Evolutionary conservation across 805 yeast species (phyloP).

Genomic region (Cyberlindnera mrakii): DNA sequence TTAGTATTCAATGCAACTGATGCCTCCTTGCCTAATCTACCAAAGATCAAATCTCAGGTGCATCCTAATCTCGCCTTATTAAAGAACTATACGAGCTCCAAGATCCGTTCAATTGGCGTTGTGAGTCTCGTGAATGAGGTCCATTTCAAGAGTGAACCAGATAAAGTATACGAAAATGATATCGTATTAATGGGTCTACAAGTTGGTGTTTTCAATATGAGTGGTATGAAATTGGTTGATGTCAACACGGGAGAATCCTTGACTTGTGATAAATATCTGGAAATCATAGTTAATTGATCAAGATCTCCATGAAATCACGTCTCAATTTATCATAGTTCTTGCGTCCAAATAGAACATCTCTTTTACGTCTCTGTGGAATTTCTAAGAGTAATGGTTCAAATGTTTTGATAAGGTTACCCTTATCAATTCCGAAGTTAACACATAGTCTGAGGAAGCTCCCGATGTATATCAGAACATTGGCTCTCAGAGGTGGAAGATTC

Average conservation of each 20-base stretch:
- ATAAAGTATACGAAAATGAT: conserved; percentile 58
- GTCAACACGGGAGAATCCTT: conserved; percentile 56
- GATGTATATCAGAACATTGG: conserved; percentile 35
- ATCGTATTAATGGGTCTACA: conserved; percentile 55
- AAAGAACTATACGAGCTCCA: conserved; percentile 31
- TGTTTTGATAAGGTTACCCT: conserved; percentile 14
- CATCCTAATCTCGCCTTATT: conserved; percentile 22
- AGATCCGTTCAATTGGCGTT: conserved; percentile 47
- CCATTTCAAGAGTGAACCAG: conserved; percentile 46
- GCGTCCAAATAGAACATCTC: conserved; percentile 20
- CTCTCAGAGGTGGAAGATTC: conserved; percentile 33
- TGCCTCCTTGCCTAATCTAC: conserved; percentile 16
- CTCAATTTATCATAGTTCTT: conserved; percentile 26
- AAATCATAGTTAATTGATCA: conserved; percentile 43
- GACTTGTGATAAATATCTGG: conserved; percentile 65
- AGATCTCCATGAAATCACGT: conserved; percentile 24
- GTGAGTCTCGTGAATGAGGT: conserved; percentile 62
- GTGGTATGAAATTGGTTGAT: conserved; percentile 63
- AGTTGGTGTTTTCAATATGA: conserved; percentile 57
- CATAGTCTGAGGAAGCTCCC: conserved; percentile 32
- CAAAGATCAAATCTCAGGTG: conserved; percentile 20
- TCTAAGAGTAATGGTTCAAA: conserved; percentile 29
- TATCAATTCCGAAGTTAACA: conserved; percentile 20
- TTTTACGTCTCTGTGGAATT: conserved; percentile 25
- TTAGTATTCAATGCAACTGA: conserved; percentile 30